Conservation (phyloP, 1,284 basidiomycete species). For the Ganoderma resinaceum region DNA sequence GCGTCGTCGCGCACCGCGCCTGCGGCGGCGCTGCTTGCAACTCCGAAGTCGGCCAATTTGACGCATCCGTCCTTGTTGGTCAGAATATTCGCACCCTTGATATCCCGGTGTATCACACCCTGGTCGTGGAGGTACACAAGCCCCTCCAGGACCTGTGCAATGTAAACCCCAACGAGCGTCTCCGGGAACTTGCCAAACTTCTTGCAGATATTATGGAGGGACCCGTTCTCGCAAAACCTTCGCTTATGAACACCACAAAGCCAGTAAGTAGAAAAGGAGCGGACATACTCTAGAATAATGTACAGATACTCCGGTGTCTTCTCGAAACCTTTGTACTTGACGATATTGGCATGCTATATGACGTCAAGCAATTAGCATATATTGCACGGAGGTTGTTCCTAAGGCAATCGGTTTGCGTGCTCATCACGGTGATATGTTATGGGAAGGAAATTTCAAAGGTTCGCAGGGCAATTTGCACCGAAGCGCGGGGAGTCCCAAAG, state of each 20-base stretch:
- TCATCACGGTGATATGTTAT: background rate
- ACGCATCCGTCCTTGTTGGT: conserved; percentile 99
- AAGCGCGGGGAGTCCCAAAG: conserved; percentile 2
- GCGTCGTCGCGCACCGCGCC: conserved; percentile 83
- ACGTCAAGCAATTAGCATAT: conserved; percentile 7
- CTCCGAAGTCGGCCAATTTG: conserved; percentile 95
- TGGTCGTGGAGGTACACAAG: conserved; percentile 96
- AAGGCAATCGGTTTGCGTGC: background rate
- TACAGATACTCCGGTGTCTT: conserved; percentile 94
- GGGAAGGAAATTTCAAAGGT: background rate
- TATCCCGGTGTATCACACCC: conserved; percentile 98
- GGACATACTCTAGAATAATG: conserved; percentile 88
- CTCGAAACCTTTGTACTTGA: conserved; percentile 98
- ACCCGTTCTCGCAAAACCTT: conserved; percentile 98
- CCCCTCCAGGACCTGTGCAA: conserved; percentile 92
- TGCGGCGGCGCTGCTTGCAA: conserved; percentile 77
- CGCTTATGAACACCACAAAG: conserved; percentile 2
- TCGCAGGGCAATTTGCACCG: background rate
- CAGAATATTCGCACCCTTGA: conserved; percentile 97
- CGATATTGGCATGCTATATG: conserved; percentile 87
- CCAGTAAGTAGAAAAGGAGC: background rate
- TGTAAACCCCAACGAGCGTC: conserved; percentile 94
- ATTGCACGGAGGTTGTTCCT: background rate
- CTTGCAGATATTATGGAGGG: conserved; percentile 93
- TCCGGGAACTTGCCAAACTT: conserved; percentile 99